phyloP scores from a whole-genome alignment of 208 protist genomes.

The Angomonas ambiguus region DNA sequence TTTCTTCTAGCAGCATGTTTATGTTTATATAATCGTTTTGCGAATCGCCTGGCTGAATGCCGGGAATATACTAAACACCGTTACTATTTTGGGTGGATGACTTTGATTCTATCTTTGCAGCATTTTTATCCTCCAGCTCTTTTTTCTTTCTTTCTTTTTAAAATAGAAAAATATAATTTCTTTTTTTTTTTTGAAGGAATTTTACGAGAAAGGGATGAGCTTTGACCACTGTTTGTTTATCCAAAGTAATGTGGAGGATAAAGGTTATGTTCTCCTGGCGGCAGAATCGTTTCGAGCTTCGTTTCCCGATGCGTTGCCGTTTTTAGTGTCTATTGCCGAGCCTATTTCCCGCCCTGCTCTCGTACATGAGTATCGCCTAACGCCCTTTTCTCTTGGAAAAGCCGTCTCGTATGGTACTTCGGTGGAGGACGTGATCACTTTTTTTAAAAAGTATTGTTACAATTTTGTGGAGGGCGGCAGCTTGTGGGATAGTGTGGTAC shows the following conservation, averaged over 20 bases:
- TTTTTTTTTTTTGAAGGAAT: no score
- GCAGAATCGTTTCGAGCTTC: conserved; percentile 67
- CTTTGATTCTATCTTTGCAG: no score
- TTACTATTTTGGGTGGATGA: no score
- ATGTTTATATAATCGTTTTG: no score
- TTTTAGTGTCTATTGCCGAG: conserved; percentile 89
- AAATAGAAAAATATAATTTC: background rate
- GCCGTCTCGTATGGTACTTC: conserved; percentile 94
- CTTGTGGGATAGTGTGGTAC: conserved; percentile 17
- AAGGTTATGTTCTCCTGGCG: conserved; percentile 57
- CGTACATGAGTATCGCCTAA: conserved; percentile 98
- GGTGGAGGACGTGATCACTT: conserved; percentile 82
- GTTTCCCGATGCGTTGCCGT: conserved; percentile 37
- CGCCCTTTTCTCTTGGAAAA: conserved; percentile 95
- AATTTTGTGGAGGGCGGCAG: conserved; percentile 16
- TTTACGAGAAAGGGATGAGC: no score
- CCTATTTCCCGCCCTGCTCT: conserved; percentile 90
- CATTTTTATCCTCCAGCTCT: no score
- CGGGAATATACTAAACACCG: no score
- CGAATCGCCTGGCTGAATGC: no score
- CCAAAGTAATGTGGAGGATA: conserved; percentile 29
- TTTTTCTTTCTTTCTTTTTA: no score
- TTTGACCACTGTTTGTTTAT: conserved; percentile 68
- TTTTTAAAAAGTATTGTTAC: conserved; percentile 85
- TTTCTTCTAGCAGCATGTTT: no score